These are phyloP conservation scores for Trichothecium sympodiale DNA, from an alignment of 2,329 filamentous ascomycete species.

Conservation along the genomic window DNA sequence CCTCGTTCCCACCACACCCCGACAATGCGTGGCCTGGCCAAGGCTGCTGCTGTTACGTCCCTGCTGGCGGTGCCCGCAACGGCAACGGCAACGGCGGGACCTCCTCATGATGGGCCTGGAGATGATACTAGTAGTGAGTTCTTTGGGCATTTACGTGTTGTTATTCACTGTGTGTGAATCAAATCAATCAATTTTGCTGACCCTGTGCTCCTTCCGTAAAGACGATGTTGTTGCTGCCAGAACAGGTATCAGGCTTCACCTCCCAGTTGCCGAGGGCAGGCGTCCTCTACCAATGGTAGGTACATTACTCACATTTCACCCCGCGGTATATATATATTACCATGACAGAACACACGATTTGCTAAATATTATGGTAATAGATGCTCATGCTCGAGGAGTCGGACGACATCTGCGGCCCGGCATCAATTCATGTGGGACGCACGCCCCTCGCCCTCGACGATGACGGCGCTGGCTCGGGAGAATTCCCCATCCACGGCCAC, in stretches of 20 bases:
- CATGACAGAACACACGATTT: no score
- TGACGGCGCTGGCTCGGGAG: not conserved
- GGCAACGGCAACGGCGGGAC: not conserved
- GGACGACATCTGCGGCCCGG: constrained; percentile 28
- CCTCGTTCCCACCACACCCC: no score
- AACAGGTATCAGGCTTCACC: constrained; percentile 13
- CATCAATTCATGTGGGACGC: constrained; percentile 5
- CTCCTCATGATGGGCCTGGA: no score
- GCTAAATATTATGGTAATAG: no score
- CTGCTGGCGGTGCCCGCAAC: constrained; percentile 10
- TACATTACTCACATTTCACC: no score
- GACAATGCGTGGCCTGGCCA: constrained; percentile 16
- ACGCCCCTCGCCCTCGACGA: constrained; percentile 3
- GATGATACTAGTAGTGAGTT: no score
- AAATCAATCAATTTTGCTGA: not conserved
- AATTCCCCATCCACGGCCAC: constrained; percentile 33
- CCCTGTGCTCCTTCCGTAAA: constrained; percentile 1
- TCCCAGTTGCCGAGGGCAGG: constrained; percentile 9
- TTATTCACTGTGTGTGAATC: constrained; percentile 2
- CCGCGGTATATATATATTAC: no score
- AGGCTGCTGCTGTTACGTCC: constrained; percentile 13
- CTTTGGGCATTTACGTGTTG: no score
- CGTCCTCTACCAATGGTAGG: not conserved
- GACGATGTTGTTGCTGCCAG: constrained; percentile 10
- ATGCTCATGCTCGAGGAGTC: constrained; percentile 20